A percentile compares a stretch with the other conserved stretches of the same genome.
These are phyloP conservation scores for Diplodia corticola DNA, from an alignment of 2,329 filamentous ascomycete species.

Conservation along the genomic window DNA sequence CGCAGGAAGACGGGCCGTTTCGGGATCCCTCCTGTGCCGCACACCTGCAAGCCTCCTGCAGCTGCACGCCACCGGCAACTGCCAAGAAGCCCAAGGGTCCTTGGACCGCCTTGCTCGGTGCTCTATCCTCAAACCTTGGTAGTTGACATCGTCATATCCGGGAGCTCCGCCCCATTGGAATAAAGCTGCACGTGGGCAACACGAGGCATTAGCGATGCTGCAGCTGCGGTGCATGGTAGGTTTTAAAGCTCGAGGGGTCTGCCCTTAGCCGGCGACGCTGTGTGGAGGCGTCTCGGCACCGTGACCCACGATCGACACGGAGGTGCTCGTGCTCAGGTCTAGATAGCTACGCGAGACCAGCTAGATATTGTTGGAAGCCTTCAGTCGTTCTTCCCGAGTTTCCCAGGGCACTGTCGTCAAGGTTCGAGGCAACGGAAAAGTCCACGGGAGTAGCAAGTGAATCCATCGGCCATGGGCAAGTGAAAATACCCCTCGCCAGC, in stretches of 20 bases:
- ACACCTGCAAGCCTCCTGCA: background rate
- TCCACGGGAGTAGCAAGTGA: background rate
- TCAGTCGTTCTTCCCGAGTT: background rate
- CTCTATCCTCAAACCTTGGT: background rate
- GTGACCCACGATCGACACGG: background rate
- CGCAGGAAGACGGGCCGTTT: slow-evolving; percentile 13
- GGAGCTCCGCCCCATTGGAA: background rate
- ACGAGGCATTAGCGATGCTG: background rate
- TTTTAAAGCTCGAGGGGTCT: background rate
- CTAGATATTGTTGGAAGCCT: background rate
- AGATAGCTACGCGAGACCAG: slow-evolving; percentile 5
- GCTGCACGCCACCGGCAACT: background rate
- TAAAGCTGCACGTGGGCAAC: background rate
- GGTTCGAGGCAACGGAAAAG: background rate
- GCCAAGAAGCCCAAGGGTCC: background rate
- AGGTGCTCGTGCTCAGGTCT: slow-evolving; percentile 2
- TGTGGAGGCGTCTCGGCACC: background rate
- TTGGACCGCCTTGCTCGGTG: background rate
- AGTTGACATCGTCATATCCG: background rate
- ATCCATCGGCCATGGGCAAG: background rate
- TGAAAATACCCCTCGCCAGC: background rate
- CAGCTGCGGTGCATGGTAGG: background rate
- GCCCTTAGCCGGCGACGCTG: background rate
- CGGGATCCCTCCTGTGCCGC: background rate
- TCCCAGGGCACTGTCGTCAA: background rate